Base-by-base conservation (phyloP, 306 rosid species). In the Fragaria vesca region DNA sequence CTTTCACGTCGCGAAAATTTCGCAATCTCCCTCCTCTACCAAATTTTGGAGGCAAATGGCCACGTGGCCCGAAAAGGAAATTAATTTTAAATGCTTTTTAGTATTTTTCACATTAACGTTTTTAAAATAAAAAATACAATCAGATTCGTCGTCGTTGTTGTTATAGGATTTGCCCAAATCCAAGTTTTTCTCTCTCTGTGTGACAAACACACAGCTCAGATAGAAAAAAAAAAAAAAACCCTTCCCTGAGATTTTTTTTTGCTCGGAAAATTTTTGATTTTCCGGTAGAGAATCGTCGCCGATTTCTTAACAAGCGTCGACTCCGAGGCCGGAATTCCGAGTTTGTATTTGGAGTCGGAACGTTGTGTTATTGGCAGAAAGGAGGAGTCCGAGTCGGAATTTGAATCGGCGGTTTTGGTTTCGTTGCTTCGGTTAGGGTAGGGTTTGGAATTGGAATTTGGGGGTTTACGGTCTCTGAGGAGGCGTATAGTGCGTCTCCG, bases 31-130 rank as follows among this genome's bases (percentile, higher is more conserved):
- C 85, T 34, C 76, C 73, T n/a, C 4, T 26, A 69, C 77, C 46
- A 63, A 58, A 28, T 16, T 77, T 84, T 81, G 85, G 87, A 81
- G 24, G 54, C 61, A 61, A 68, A 81, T 38, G 34, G n/a, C 36
- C 47, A 40, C 66, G 71, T 18, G 51, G 70, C 58, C 73, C 20
- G 12, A 30, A 15, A 32, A 12, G 3, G 18, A 61, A 61, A 26
- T 24, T 26, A 61, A 1, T 26, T 24, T 61, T 26, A 24, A 58
- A 58, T 58, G 2, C 12, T 5, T 34, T 34, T 34, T 34, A 12
- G 8, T 10, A 18, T 13, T 7, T 36, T 8, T 21, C 12, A 11
- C 10, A 3, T 13, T 12, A 50, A 21, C 18, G 17, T 57, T 28
- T 57, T 20, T 6, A 55, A 24, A 58, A 58, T 17, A 26, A 45